phyloP scores from a whole-genome alignment of 1,139 yeast genomes.

The Suhomyces taliae region DNA sequence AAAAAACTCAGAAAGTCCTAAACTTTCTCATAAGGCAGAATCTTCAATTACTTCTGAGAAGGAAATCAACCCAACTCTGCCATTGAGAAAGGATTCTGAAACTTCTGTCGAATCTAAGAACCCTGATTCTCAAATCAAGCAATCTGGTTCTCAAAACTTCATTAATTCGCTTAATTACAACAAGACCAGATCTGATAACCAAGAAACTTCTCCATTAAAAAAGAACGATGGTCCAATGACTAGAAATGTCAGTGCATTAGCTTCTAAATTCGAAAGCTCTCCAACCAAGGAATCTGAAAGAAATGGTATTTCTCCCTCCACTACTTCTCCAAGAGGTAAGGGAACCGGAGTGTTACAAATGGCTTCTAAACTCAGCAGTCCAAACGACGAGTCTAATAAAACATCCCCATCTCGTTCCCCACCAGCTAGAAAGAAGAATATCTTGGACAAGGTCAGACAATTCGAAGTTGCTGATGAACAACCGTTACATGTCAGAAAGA shows the following conservation, averaged over 20 bases:
- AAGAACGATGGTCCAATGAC: constrained; percentile 11
- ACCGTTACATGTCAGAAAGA: constrained; percentile 1
- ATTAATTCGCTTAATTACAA: not conserved
- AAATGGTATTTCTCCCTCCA: constrained; percentile 5
- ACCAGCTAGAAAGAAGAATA: constrained; percentile 21
- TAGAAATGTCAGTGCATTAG: constrained; percentile 18
- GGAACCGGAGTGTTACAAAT: constrained; percentile 14
- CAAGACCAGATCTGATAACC: not conserved
- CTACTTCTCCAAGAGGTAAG: constrained; percentile 14
- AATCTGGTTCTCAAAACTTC: not conserved
- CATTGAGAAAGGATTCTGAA: too few relatives aligned
- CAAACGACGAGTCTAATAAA: constrained; percentile 10
- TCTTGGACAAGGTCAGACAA: constrained; percentile 41
- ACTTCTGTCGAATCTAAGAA: too few relatives aligned
- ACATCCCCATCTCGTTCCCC: constrained; percentile 15
- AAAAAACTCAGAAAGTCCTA: not conserved
- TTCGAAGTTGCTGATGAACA: constrained; percentile 31
- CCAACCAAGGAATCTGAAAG: constrained; percentile 1
- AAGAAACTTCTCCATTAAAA: constrained; percentile 4
- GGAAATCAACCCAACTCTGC: too few relatives aligned
- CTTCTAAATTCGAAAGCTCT: constrained; percentile 19
- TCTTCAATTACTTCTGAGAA: too few relatives aligned
- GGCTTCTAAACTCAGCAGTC: constrained; percentile 14
- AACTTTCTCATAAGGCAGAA: too few relatives aligned
- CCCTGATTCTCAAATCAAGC: not conserved